Evolutionary conservation across 2,329 filamentous ascomycete species (phyloP).

Genomic region (Fusarium sp.): DNA sequence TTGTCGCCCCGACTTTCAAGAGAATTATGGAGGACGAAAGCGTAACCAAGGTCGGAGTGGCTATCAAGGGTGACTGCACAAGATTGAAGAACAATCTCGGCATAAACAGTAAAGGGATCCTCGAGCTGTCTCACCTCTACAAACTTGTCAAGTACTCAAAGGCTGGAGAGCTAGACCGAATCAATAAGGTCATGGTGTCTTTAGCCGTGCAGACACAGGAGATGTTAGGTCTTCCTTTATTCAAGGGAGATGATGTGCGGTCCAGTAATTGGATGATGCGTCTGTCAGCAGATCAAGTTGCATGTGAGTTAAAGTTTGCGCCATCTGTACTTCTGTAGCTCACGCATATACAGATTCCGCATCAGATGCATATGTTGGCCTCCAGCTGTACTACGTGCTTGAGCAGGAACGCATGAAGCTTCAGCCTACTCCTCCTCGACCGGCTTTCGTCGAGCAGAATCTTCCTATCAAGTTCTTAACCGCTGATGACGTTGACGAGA

Average conservation of each 20-base stretch:
- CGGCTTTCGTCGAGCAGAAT: slow-evolving; percentile 72
- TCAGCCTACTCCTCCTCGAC: slow-evolving; percentile 74
- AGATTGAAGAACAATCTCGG: slow-evolving; percentile 72
- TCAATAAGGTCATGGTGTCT: slow-evolving; percentile 72
- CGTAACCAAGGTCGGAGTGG: slow-evolving; percentile 80
- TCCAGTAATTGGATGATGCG: slow-evolving; percentile 75
- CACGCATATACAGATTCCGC: slow-evolving; percentile 67
- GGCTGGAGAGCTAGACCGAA: slow-evolving; percentile 56
- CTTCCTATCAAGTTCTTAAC: slow-evolving; percentile 65
- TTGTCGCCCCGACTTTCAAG: slow-evolving; percentile 76
- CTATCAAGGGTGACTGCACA: slow-evolving; percentile 74
- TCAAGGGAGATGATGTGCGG: slow-evolving; percentile 75
- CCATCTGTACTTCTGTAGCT: not conserved
- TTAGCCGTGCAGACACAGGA: slow-evolving; percentile 76
- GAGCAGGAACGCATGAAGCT: slow-evolving; percentile 73
- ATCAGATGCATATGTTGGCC: slow-evolving; percentile 81
- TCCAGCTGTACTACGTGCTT: slow-evolving; percentile 76
- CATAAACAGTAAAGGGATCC: slow-evolving; percentile 70
- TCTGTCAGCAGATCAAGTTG: slow-evolving; percentile 70
- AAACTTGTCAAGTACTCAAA: slow-evolving; percentile 75
- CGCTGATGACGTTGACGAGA: slow-evolving; percentile 29
- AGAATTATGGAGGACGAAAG: slow-evolving; percentile 74
- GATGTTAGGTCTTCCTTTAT: slow-evolving; percentile 75
- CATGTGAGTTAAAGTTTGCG: slow-evolving; percentile 61
- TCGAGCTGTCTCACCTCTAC: slow-evolving; percentile 86